Conservation (phyloP, 2,329 filamentous ascomycete species). For the Gnomoniopsis smithogilvyi region DNA sequence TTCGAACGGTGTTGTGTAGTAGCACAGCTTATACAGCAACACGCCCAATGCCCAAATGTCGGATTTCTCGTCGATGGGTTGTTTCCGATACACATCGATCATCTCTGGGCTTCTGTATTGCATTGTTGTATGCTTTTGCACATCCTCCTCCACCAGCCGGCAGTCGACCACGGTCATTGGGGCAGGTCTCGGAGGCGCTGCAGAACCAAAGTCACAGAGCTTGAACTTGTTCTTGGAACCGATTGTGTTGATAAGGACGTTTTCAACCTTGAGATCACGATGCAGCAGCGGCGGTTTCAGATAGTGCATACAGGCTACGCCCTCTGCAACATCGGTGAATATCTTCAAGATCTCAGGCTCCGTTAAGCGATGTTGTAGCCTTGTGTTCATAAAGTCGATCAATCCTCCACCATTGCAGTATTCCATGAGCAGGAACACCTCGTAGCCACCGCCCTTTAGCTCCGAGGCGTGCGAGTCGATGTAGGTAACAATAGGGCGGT, state of each 20-base stretch:
- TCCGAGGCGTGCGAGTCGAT: slow-evolving; percentile 98
- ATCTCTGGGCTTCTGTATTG: slow-evolving; percentile 98
- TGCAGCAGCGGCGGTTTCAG: slow-evolving; percentile 90
- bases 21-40: slow-evolving; percentile 94
- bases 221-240: slow-evolving; percentile 77
- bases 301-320: slow-evolving; percentile 98
- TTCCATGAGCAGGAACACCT: slow-evolving; percentile 98
- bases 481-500: slow-evolving; percentile 94
- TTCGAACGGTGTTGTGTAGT: slow-evolving; percentile 98
- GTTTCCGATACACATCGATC: slow-evolving; percentile 96
- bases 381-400: slow-evolving; percentile 99
- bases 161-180: slow-evolving; percentile 86
- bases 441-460: slow-evolving; percentile 87
- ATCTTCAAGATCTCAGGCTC: slow-evolving; percentile 98
- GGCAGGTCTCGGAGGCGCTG: slow-evolving; percentile 78
- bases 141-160: slow-evolving; percentile 89
- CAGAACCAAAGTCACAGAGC: slow-evolving; percentile 95
- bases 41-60: slow-evolving; percentile 98
- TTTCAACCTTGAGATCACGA: slow-evolving; percentile 95
- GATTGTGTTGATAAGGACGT: slow-evolving; percentile 79
- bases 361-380: slow-evolving; percentile 90
- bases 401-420: slow-evolving; percentile 91
- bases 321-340: slow-evolving; percentile 92
- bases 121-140: slow-evolving; percentile 94
- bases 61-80: slow-evolving; percentile 96